phyloP scores from a whole-genome alignment of 164 flowering plant genomes.

The Annona squamosa region DNA sequence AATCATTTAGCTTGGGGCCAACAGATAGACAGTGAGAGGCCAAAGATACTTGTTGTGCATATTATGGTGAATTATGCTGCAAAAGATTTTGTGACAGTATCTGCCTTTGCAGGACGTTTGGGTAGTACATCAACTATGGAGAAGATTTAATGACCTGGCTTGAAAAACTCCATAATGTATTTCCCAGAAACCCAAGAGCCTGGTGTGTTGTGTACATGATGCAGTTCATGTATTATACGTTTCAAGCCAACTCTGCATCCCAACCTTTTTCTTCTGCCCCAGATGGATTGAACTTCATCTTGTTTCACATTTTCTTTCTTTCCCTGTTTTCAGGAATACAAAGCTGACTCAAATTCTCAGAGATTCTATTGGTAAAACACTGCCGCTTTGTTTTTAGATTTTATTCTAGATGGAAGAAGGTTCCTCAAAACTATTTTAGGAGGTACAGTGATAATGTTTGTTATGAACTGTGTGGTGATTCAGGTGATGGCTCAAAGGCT shows the following conservation, averaged over 20 bases:
- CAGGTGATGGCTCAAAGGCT: conserved; percentile 67
- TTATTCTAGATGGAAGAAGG: too few species aligned
- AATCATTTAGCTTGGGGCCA: neutral
- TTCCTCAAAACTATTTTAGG: too few species aligned
- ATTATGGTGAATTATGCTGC: neutral
- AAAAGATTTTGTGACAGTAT: neutral
- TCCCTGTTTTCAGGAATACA: conserved; percentile 62
- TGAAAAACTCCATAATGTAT: too few species aligned
- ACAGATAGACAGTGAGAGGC: neutral
- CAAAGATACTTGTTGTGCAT: neutral
- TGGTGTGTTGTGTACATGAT: neutral
- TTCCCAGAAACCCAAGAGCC: neutral
- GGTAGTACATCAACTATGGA: too few species aligned
- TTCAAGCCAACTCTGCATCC: neutral
- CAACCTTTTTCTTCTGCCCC: neutral
- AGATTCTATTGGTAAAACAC: conserved; percentile 62
- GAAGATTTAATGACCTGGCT: neutral
- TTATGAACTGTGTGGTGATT: neutral
- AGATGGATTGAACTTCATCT: neutral
- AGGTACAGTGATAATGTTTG: too few species aligned
- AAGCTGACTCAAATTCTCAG: conserved; percentile 77
- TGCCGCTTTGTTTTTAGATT: neutral
- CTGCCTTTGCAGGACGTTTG: neutral
- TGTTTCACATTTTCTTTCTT: conserved; percentile 8
- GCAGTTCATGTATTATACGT: neutral